Evolutionary conservation across 768 basidiomycete species (phyloP), one percentile per base, ranked within the genome.

Genomic region (Tulasnella sp.): DNA sequence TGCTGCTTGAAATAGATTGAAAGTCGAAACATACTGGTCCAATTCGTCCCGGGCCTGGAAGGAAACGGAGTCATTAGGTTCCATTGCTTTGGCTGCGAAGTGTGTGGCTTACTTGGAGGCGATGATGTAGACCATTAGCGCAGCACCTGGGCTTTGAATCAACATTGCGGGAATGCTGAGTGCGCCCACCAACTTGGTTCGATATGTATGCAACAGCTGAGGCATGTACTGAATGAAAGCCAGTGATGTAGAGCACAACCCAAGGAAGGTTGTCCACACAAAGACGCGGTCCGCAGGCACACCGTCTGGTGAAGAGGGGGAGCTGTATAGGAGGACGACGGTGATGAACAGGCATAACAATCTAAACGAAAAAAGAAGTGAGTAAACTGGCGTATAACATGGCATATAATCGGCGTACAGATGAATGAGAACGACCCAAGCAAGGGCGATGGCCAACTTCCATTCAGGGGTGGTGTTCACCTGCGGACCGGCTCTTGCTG

Each of bases 111-210:
- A 92, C 90, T 91, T 87, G 37, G 94, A 86, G 9, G 93, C 94
- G 80, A 96, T 94, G 82, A 92, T 94, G 5, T 92, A 82, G 8
- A 95, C 93, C 93, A 98, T 97, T n/a, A 95, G 84, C 3, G 94
- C 87, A 1, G 94, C 93, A 4, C 96, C 97, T 3, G 96, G 96
- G 18, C 91, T 95, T 86, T 99, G 97, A 22, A 99, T 94, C 74
- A 91, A 87, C 97, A 99, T 98, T 92, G 96, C 98, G 0, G 94
- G 93, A 80, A 99, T 94, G 84, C 95, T 96, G 22, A 99, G 88
- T 0, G 96, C 96, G 3, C 97, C 97, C 12, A 99, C 96, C 18
- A 97, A 90, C 84, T 92, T 93, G 42, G 90, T 86, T 6, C 87
- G 87, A 83, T 93, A 98, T 0, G 97, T 99, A 81, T 93, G 91